Percentiles rank a stretch among this genome's conserved stretches.
These are phyloP conservation scores for Mycena sp. DNA, from an alignment of 1,284 basidiomycete genomes.

Conservation along the genomic window DNA sequence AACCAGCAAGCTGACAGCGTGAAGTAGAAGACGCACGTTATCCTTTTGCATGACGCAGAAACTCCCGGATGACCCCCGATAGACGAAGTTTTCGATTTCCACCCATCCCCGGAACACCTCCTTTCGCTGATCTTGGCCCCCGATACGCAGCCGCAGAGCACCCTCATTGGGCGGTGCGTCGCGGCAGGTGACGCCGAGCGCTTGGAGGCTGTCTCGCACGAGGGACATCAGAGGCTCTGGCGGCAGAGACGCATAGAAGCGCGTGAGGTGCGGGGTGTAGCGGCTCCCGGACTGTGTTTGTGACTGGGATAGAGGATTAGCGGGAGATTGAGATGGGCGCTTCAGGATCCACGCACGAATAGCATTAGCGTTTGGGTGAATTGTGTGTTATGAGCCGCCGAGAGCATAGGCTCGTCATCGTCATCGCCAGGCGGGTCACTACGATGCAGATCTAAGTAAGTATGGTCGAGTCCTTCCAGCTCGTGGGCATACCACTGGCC, in stretches of 20 bases:
- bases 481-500: constrained; percentile 27
- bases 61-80: constrained; percentile 57
- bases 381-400: constrained; percentile 55
- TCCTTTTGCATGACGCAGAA: constrained; percentile 76
- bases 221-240: constrained; percentile 61
- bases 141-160: constrained; percentile 71
- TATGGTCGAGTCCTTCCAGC: neutral
- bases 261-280: constrained; percentile 78
- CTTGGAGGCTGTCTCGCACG: constrained; percentile 60
- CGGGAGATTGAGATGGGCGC: neutral
- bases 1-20: constrained; percentile 2
- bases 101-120: constrained; percentile 77
- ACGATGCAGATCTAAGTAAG: neutral
- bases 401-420: constrained; percentile 65
- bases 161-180: constrained; percentile 42
- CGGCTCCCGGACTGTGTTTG: constrained; percentile 77
- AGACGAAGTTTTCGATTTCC: constrained; percentile 65
- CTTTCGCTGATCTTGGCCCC: constrained; percentile 69
- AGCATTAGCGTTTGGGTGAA: constrained; percentile 71
- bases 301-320: constrained; percentile 53
- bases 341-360: constrained; percentile 53
- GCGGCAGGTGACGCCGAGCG: constrained; percentile 62
- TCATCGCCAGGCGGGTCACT: constrained; percentile 52
- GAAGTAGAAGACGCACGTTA: constrained; percentile 51
- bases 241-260: constrained; percentile 72